Percentiles rank a stretch among this genome's conserved stretches.
Evolutionary conservation across 2,329 filamentous ascomycete species (phyloP).

Genomic region (Colletotrichum sp.): DNA sequence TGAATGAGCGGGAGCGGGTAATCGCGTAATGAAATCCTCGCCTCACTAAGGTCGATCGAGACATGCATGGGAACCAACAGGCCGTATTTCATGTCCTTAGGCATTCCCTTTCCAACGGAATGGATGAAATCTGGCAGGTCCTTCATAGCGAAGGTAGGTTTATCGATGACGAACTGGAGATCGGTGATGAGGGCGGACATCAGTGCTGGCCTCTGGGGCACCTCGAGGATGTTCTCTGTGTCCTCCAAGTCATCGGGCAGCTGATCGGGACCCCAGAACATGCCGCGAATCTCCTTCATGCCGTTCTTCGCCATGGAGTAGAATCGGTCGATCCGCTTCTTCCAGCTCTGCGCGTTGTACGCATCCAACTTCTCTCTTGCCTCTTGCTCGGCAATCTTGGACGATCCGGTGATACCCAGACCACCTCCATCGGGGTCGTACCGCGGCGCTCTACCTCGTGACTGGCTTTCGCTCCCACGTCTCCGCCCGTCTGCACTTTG

Average conservation of each 20-base stretch:
- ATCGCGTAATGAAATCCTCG: conserved; percentile 83
- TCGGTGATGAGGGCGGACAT: conserved; percentile 84
- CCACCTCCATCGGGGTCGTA: conserved; percentile 84
- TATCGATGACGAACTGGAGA: conserved; percentile 84
- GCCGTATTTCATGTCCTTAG: conserved; percentile 86
- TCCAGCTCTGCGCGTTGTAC: conserved; percentile 92
- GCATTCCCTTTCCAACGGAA: conserved; percentile 95
- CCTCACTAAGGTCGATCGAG: conserved; percentile 88
- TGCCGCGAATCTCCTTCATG: conserved; percentile 78
- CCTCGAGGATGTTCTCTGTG: conserved; percentile 81
- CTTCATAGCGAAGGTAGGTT: conserved; percentile 85
- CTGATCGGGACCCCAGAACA: conserved; percentile 84
- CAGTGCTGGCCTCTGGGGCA: conserved; percentile 83
- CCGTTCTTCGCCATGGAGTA: conserved; percentile 71
- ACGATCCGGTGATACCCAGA: conserved; percentile 69
- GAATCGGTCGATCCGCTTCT: conserved; percentile 81
- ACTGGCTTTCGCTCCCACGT: conserved; percentile 34
- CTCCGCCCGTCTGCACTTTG: conserved; percentile 58
- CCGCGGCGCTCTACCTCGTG: conserved; percentile 53
- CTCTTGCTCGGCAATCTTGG: conserved; percentile 76
- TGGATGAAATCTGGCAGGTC: conserved; percentile 86
- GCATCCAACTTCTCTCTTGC: conserved; percentile 77
- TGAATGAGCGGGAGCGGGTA: conserved; percentile 93
- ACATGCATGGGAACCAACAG: conserved; percentile 90
- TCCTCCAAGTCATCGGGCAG: conserved; percentile 83